phyloP scores from a whole-genome alignment of 2,329 filamentous ascomycete genomes.

The Pseudogymnoascus sp. region DNA sequence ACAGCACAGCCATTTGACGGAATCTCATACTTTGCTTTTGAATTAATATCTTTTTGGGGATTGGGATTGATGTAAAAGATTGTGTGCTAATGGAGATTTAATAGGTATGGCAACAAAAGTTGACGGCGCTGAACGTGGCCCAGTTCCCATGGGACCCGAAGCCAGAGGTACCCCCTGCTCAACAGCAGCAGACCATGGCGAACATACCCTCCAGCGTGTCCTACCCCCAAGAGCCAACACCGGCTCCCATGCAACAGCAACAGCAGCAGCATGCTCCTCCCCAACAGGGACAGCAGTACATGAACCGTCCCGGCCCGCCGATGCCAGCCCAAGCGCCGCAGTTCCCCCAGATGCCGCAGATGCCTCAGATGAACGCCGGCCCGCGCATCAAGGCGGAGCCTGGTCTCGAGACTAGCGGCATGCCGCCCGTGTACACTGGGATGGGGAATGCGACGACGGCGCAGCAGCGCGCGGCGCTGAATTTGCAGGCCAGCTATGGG shows the following conservation, averaged over 20 bases:
- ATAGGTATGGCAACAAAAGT: slow-evolving; percentile 89
- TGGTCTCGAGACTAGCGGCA: slow-evolving; percentile 24
- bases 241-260: slow-evolving; percentile 17
- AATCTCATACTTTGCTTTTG: not conserved
- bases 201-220: slow-evolving; percentile 25
- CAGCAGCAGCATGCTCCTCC: slow-evolving; percentile 12
- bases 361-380: slow-evolving; percentile 17
- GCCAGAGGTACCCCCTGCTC: slow-evolving; percentile 47
- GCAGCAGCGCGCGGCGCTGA: slow-evolving; percentile 45
- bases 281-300: slow-evolving; percentile 9
- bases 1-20: not conserved
- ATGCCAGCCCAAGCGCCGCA: slow-evolving; percentile 9
- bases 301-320: slow-evolving; percentile 9
- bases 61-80: slow-evolving; percentile 9
- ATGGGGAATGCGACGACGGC: slow-evolving; percentile 33
- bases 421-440: not conserved
- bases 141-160: slow-evolving; percentile 93
- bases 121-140: slow-evolving; percentile 76
- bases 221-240: slow-evolving; percentile 22
- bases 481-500: slow-evolving; percentile 52
- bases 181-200: slow-evolving; percentile 28
- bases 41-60: not conserved
- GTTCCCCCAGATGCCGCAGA: slow-evolving; percentile 11
- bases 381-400: slow-evolving; percentile 36
- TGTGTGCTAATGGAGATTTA: slow-evolving; percentile 20